Evolutionary conservation across 108 stramenopile genomes (phyloP).

Genomic region (Nitzschia sp.): DNA sequence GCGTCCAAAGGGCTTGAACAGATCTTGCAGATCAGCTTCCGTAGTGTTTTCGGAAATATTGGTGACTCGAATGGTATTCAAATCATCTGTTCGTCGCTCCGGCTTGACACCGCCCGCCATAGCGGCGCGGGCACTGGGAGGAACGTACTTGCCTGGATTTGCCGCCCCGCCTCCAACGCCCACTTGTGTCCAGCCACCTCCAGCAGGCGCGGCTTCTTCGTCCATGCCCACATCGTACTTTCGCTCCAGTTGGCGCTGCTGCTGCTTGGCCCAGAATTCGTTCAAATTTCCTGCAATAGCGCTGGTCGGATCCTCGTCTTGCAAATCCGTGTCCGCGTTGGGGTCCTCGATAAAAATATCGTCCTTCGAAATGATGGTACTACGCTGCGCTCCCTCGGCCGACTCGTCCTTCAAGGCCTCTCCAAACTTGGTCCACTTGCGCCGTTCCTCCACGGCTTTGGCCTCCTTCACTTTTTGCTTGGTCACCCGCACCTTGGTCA

Average conservation of each 20-base stretch:
- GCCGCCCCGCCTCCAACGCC: conserved; percentile 50
- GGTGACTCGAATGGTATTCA: conserved; percentile 96
- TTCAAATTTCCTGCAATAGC: conserved; percentile 83
- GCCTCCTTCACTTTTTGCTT: conserved; percentile 58
- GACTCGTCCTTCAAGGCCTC: conserved; percentile 63
- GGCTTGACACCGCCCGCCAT: conserved; percentile 42
- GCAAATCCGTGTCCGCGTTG: conserved; percentile 82
- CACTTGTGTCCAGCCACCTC: conserved; percentile 74
- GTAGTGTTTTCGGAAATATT: conserved; percentile 97
- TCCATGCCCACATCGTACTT: conserved; percentile 85
- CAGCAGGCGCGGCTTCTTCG: conserved; percentile 47
- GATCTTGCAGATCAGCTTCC: conserved; percentile 94
- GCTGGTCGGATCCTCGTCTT: conserved; percentile 81
- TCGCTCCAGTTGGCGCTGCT: conserved; percentile 78
- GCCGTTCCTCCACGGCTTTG: conserved; percentile 63
- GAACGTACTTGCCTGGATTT: conserved; percentile 75
- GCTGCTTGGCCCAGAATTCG: conserved; percentile 91
- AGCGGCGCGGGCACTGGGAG: conserved; percentile 66
- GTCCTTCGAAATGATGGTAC: conserved; percentile 80
- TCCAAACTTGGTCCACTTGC: conserved; percentile 87
- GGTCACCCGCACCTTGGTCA: conserved; percentile 67
- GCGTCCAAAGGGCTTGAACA: conserved; percentile 93
- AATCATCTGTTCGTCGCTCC: conserved; percentile 83
- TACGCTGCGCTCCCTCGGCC: conserved; percentile 53
- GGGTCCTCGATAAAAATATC: conserved; percentile 87